Evolutionary conservation across 2,329 filamentous ascomycete species (phyloP), one percentile per base, ranked within the genome.

Genomic region (Talaromyces atroroseus): DNA sequence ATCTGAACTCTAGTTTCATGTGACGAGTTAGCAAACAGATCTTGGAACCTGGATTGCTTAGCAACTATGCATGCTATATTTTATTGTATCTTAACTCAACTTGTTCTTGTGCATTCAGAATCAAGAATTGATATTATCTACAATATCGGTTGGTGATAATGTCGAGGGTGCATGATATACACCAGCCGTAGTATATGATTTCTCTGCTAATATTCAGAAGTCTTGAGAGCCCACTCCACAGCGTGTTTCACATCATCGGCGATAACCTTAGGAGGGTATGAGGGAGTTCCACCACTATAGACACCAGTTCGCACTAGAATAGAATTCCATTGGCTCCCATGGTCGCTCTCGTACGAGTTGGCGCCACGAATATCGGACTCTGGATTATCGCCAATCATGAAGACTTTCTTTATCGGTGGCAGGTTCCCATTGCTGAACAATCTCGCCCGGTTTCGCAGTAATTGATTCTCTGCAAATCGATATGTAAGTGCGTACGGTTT

Each of bases 301-400:
- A 96, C 90, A 0, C 91, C 91, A 8, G 89, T 95, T 63, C 84
- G 80, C 26, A 95, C 88, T 58, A 96, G 74, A 18, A 95, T 81
- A 45, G 87, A 88, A 42, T 80, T 76, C 91, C 92, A 96, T 58
- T 84, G 77, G n/a, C 84, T 88, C 8, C 86, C 86, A 56, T 80
- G 73, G 3, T 80, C 75, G 60, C 87, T 89, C 46, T 76, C 66
- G 67, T 88, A 96, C 47, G 82, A 80, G 68, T 95, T 95, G 20
- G 90, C 92, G 5, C 94, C 94, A 5, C 83, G 78, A 62, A 99
- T 96, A 70, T 99, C 94, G 63, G 88, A 94, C 67, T 90, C 90
- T 5, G 89, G 88, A 66, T 92, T 92, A 67, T 92, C 89, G 5
- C 94, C 94, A 44, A 97, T 83, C 92, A 97, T 97, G 73, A 95